Evolutionary conservation across 768 basidiomycete species (phyloP), one percentile per base, ranked within the genome.

Genomic region (Kwoniella mangroviensis): DNA sequence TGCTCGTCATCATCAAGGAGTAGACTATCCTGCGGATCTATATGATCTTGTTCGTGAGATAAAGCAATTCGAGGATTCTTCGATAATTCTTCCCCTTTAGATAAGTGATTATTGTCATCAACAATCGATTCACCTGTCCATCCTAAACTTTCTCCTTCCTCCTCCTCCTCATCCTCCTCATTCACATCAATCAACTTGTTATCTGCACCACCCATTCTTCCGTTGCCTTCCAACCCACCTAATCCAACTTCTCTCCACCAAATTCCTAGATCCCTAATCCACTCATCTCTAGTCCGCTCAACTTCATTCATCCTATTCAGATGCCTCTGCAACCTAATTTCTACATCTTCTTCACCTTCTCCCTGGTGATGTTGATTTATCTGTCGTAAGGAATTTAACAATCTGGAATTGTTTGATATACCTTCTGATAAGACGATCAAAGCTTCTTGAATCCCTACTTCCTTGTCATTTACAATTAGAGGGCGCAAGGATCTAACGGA

Each of bases 231-330:
- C 26, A 41, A 43, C 45, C 40, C 52, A 68, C 60, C 60, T 34
- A 28, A 60, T 34, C 45, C 49, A 67, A n/a, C 57, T 53, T 71
- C 67, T 22, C 51, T 53, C 13, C 10, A 53, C 34, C 65, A 42
- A 17, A 56, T 56, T 21, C 55, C 58, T 60, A 74, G 40, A 17
- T 69, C 60, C 56, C 67, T 63, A 19, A 71, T 49, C 63, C 54
- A 55, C 51, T 69, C 73, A 49, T 69, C 73, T 22, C 70, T 43
- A 22, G 21, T 63, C 56, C 51, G 63, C 60, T 68, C 70, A 40
- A 58, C 41, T 24, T 65, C 62, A 26, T 51, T 24, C 67, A 74
- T 57, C 42, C 45, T 57, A n/a, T 43, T 56, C 63, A 68, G 26
- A 69, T 74, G 67, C 21, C 17, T 51, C 42, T 68, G 67, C 26